Conservation (phyloP, 495 filamentous ascomycete genomes). For the Penicillium soppii region DNA sequence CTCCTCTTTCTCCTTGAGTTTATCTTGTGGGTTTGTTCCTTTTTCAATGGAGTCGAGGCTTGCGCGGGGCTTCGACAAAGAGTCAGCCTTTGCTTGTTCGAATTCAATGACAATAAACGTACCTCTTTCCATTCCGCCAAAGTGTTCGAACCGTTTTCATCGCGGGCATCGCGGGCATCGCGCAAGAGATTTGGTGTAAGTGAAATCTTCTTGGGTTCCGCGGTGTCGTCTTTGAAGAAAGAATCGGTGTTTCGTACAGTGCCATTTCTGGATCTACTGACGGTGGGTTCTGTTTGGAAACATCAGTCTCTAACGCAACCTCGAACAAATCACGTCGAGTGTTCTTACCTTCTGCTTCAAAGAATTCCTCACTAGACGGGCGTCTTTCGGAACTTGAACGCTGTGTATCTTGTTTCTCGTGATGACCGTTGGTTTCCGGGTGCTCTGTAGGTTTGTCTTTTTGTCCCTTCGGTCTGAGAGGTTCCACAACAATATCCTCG, state of each 20-base stretch:
- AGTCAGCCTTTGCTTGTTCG: conserved; percentile 46
- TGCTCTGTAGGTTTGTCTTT: conserved; percentile 36
- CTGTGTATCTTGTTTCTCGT: conserved; percentile 31
- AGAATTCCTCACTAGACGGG: conserved; percentile 66
- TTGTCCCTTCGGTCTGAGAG: conserved; percentile 41
- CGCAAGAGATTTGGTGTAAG: conserved; percentile 92
- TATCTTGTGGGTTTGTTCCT: conserved; percentile 48
- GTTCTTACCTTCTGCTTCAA: conserved; percentile 47
- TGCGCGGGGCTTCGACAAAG: conserved; percentile 38
- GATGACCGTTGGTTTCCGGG: conserved; percentile 19
- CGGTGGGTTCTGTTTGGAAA: conserved; percentile 48
- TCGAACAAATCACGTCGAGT: background rate
- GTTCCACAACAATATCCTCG: conserved; percentile 48
- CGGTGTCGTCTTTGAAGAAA: conserved; percentile 94
- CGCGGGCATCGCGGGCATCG: conserved; percentile 64
- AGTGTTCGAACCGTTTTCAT: conserved; percentile 50
- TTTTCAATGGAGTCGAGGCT: conserved; percentile 57
- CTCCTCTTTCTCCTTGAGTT: conserved; percentile 72
- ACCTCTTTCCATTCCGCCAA: conserved; percentile 67
- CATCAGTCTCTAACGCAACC: conserved; percentile 10
- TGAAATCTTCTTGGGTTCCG: conserved; percentile 96
- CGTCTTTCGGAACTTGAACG: conserved; percentile 36
- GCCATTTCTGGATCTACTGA: conserved; percentile 75
- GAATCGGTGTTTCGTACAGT: conserved; percentile 87
- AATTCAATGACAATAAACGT: conserved; percentile 38